Conservation (phyloP, 2,329 filamentous ascomycete genomes). For the Colletotrichum cuscutae region DNA sequence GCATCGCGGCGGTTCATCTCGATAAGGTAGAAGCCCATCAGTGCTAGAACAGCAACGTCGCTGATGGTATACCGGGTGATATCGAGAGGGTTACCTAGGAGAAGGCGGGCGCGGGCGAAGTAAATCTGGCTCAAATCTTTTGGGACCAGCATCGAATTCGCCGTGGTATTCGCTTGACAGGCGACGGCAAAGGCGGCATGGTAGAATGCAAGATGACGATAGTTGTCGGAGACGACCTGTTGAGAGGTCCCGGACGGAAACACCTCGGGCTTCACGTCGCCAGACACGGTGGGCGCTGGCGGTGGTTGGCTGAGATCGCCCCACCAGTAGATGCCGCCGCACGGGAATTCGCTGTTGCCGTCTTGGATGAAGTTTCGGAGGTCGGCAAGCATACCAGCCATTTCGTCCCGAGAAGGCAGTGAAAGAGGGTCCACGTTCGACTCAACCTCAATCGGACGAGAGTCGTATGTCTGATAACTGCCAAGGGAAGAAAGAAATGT, state of each 20-base stretch:
- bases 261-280: conserved; percentile 37
- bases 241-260: conserved; percentile 38
- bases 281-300: conserved; percentile 39
- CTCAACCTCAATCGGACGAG: conserved; percentile 48
- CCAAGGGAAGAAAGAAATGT: conserved; percentile 55
- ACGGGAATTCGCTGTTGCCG: conserved; percentile 51
- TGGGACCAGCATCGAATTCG: conserved; percentile 40
- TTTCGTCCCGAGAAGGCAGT: conserved; percentile 50
- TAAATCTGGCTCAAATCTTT: conserved; percentile 52
- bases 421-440: conserved; percentile 51
- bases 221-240: conserved; percentile 37
- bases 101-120: conserved; percentile 54
- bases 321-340: conserved; percentile 62
- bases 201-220: conserved; percentile 55
- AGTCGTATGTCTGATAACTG: conserved; percentile 59
- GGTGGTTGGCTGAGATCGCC: conserved; percentile 46
- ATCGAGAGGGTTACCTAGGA: conserved; percentile 60
- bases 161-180: conserved; percentile 45
- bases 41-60: conserved; percentile 55
- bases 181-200: conserved; percentile 56
- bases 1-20: conserved; percentile 61
- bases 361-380: conserved; percentile 58
- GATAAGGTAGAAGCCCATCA: conserved; percentile 61
- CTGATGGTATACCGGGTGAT: conserved; percentile 51
- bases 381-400: conserved; percentile 50